Evolutionary conservation across 257 asterid species (phyloP), one percentile per base, ranked within the genome.

Genomic region (Phtheirospermum japonicum): DNA sequence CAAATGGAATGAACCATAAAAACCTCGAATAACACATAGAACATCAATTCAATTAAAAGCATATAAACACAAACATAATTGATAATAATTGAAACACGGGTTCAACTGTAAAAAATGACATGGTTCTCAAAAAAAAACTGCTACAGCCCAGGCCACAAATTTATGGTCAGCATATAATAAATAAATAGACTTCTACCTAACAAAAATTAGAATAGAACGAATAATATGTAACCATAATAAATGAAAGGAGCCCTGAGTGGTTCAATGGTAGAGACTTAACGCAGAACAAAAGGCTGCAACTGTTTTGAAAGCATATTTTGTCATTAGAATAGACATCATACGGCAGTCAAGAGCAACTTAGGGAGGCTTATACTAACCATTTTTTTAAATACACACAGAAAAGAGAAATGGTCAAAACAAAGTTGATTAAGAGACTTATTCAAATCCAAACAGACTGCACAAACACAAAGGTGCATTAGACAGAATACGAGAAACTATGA

Each of bases 81-180:
- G 10, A 37, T 37, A 23, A 16, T 4, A n/a, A n/a, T n/a, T 49
- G 43, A 61, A 48, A 62, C 30, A 63, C n/a, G 19, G 43, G 42
- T 67, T 62, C 57, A 56, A 49, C 11, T 30, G 60, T 42, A 42
- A 42, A 13, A 42, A 49, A 61, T 56, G 23, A 51, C 39, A 52
- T 51, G 18, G 30, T 19, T 50, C 65, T 39, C 32, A 59, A 9
- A 63, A 23, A 30, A 43, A 71, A 63, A n/a, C n/a, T n/a, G 7
- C 34, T 13, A 9, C 57, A 57, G 8, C 23, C 40, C 30, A 57
- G 55, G 58, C 55, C n/a, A n/a, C n/a, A n/a, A n/a, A n/a, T n/a
- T n/a, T n/a, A n/a, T n/a, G n/a, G 28, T 66, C 61, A n/a, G 70
- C 32, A 33, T 11, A 33, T 48, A 23, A 61, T 18, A 48, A 66